Conservation (phyloP, 176 grass and related monocot genomes). For the Cenchrus americanus region DNA sequence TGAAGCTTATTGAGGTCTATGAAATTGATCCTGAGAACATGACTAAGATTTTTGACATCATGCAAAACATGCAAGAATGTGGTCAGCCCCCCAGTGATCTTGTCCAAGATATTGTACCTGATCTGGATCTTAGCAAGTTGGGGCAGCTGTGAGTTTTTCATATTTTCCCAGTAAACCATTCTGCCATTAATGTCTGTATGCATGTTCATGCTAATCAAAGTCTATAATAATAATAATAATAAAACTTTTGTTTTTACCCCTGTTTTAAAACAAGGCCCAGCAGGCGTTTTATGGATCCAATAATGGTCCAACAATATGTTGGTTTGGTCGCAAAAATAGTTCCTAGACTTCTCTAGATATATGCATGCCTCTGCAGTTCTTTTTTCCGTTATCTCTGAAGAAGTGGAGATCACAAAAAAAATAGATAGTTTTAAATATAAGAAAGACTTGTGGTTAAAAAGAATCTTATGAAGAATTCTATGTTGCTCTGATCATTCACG, state of each 20-base stretch:
- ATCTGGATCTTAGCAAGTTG: constrained; percentile 81
- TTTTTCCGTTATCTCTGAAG: background rate
- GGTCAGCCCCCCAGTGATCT: constrained; percentile 95
- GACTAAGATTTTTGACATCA: constrained; percentile 83
- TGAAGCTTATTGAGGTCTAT: constrained; percentile 80
- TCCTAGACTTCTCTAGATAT: background rate
- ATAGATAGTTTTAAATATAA: background rate
- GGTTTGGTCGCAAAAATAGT: background rate
- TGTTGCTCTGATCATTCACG: background rate
- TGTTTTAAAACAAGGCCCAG: background rate
- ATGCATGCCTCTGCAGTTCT: background rate
- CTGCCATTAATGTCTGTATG: background rate
- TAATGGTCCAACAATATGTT: background rate
- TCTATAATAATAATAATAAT: background rate
- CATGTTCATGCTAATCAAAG: background rate
- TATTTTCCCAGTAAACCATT: background rate
- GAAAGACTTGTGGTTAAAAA: background rate
- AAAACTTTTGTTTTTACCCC: background rate
- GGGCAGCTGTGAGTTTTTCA: constrained; percentile 82
- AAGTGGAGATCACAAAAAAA: background rate
- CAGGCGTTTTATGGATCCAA: background rate
- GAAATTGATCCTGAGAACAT: constrained; percentile 87
- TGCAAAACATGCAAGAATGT: constrained; percentile 99
- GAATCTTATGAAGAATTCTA: too few relatives aligned
- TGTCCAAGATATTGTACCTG: constrained; percentile 84